Conservation (phyloP, 1,139 yeast species). For the Blastobotrys aristatus region DNA sequence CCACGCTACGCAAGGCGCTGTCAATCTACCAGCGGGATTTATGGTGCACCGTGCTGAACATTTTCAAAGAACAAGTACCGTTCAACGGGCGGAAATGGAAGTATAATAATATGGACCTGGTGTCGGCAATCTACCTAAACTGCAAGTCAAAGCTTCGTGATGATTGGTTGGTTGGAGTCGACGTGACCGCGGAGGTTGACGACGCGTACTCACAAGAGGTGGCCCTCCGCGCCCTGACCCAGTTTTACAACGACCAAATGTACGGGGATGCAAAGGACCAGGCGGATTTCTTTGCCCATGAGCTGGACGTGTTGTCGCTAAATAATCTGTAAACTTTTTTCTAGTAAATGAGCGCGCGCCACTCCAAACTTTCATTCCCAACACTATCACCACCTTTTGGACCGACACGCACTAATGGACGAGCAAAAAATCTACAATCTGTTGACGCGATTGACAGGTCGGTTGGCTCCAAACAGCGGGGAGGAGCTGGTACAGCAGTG, state of each 20-base stretch:
- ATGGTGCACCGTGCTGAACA: slow-evolving; percentile 64
- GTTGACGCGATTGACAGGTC: slow-evolving; percentile 6
- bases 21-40: slow-evolving; percentile 55
- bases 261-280: slow-evolving; percentile 32
- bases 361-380: not conserved
- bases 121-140: slow-evolving; percentile 79
- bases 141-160: slow-evolving; percentile 69
- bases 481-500: slow-evolving; percentile 6
- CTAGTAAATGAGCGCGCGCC: no score
- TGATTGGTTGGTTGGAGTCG: slow-evolving; percentile 86
- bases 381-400: not conserved
- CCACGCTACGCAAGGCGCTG: slow-evolving; percentile 36
- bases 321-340: not conserved
- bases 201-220: slow-evolving; percentile 84
- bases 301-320: slow-evolving; percentile 31
- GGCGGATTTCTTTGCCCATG: slow-evolving; percentile 45
- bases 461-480: not conserved
- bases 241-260: slow-evolving; percentile 63
- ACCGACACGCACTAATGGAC: slow-evolving; percentile 3
- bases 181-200: slow-evolving; percentile 66
- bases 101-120: slow-evolving; percentile 85
- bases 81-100: slow-evolving; percentile 95
- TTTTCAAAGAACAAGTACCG: slow-evolving; percentile 74
- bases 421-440: slow-evolving; percentile 12
- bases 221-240: slow-evolving; percentile 73